These are phyloP conservation scores for Rhodocollybia butyracea DNA, from an alignment of 768 basidiomycete species.

Conservation along the genomic window DNA sequence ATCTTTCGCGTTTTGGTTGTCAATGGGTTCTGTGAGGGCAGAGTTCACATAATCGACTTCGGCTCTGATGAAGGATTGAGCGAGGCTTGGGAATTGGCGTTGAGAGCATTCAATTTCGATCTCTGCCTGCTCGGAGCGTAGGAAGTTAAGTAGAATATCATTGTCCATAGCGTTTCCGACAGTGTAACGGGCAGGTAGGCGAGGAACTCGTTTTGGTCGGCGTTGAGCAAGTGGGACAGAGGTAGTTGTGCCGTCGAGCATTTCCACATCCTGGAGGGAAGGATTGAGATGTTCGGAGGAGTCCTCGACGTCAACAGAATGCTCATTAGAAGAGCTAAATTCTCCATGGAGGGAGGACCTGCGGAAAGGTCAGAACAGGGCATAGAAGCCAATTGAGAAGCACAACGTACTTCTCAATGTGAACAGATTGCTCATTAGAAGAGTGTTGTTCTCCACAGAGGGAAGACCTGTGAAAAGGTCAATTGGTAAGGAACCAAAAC, in stretches of 20 bases:
- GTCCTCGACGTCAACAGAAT: neutral
- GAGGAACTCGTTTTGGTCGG: neutral
- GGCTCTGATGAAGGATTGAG: neutral
- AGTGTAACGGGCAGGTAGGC: neutral
- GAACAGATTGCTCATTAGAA: too few relatives aligned
- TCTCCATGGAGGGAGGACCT: too few relatives aligned
- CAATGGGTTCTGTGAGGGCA: conserved; percentile 10
- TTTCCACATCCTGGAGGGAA: neutral
- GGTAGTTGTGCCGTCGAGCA: neutral
- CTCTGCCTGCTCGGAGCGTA: neutral
- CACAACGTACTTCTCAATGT: too few relatives aligned
- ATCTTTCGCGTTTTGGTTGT: conserved; percentile 10
- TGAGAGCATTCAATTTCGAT: neutral
- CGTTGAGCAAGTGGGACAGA: neutral
- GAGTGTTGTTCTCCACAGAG: too few relatives aligned
- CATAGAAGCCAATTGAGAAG: too few relatives aligned
- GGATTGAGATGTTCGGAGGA: neutral
- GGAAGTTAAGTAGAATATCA: neutral
- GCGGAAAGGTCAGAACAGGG: too few relatives aligned
- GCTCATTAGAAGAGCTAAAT: too few relatives aligned
- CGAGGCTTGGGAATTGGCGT: neutral
- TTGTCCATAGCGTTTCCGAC: neutral
- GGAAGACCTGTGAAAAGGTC: too few relatives aligned
- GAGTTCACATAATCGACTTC: conserved; percentile 6
- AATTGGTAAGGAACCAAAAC: too few relatives aligned